Evolutionary conservation across 371 early-diverging fungal genomes (phyloP).

Genomic region (Paraphysoderma sedebokerense): DNA sequence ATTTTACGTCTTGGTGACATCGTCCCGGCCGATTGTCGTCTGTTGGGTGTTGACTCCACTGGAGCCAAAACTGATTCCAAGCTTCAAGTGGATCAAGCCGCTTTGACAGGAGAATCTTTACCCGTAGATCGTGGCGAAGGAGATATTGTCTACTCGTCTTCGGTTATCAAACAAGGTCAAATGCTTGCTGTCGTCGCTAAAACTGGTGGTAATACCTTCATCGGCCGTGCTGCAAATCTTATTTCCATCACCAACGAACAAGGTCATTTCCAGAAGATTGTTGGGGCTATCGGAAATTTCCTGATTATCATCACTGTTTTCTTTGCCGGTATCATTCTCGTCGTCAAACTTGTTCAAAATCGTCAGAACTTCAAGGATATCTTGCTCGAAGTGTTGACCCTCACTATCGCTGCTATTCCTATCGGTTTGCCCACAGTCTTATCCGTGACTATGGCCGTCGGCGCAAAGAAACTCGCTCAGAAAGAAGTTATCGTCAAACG

Average conservation of each 20-base stretch:
- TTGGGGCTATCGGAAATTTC: slow-evolving; percentile 84
- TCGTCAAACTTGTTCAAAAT: slow-evolving; percentile 39
- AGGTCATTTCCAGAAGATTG: slow-evolving; percentile 78
- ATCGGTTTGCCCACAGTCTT: slow-evolving; percentile 92
- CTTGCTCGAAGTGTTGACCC: slow-evolving; percentile 62
- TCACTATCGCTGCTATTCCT: slow-evolving; percentile 94
- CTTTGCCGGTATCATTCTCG: slow-evolving; percentile 64
- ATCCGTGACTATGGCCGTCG: slow-evolving; percentile 92
- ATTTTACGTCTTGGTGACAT: slow-evolving; percentile 83
- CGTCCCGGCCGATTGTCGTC: slow-evolving; percentile 77
- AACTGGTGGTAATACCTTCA: slow-evolving; percentile 76
- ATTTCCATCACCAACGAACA: slow-evolving; percentile 64
- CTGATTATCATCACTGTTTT: slow-evolving; percentile 60
- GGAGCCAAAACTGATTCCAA: slow-evolving; percentile 57
- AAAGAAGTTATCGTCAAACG: slow-evolving; percentile 91
- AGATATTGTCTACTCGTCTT: slow-evolving; percentile 64
- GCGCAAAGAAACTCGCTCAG: slow-evolving; percentile 77
- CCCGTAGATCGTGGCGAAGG: slow-evolving; percentile 67
- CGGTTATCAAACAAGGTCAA: slow-evolving; percentile 69
- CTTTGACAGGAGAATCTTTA: slow-evolving; percentile 84
- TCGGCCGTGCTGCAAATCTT: slow-evolving; percentile 79
- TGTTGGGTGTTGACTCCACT: slow-evolving; percentile 67
- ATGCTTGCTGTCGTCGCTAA: slow-evolving; percentile 67
- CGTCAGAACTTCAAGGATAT: slow-evolving; percentile 28
- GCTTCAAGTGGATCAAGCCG: slow-evolving; percentile 84